Percentiles rank a stretch among this genome's conserved stretches.
These are phyloP conservation scores for Vicia faba DNA, from an alignment of 306 rosid genomes.

Conservation along the genomic window DNA sequence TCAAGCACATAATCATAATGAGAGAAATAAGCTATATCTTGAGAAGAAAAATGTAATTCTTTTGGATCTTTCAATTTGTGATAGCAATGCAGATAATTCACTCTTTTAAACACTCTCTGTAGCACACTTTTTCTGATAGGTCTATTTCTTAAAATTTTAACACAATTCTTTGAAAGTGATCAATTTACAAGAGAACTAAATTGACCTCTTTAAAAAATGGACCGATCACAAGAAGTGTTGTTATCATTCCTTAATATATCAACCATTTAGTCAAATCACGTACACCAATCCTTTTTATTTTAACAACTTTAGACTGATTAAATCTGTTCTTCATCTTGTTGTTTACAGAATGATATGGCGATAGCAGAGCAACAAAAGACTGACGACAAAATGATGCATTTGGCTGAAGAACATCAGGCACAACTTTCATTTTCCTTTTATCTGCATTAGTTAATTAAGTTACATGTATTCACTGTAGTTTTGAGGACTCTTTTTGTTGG, in stretches of 20 bases:
- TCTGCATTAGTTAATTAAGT: conserved; percentile 1
- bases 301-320: conserved; percentile 13
- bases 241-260: not conserved
- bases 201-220: not conserved
- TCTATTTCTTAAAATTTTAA: not conserved
- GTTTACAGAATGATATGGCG: conserved; percentile 68
- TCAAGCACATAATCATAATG: conserved; percentile 48
- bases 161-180: not conserved
- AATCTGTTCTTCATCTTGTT: conserved; percentile 3
- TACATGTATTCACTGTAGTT: not conserved
- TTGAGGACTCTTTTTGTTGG: conserved; percentile 13
- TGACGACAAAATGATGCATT: conserved; percentile 58
- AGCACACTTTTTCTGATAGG: not conserved
- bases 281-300: not conserved
- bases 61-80: conserved; percentile 19
- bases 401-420: conserved; percentile 72
- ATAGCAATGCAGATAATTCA: not conserved
- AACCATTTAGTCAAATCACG: not conserved
- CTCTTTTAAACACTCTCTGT: not conserved
- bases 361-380: conserved; percentile 65
- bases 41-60: conserved; percentile 59
- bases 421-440: not conserved
- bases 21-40: conserved; percentile 50
- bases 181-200: not conserved
- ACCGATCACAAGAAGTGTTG: not conserved